These are phyloP conservation scores for Exutisphaerella laricina DNA, from an alignment of 2,329 filamentous ascomycete genomes.

Conservation along the genomic window DNA sequence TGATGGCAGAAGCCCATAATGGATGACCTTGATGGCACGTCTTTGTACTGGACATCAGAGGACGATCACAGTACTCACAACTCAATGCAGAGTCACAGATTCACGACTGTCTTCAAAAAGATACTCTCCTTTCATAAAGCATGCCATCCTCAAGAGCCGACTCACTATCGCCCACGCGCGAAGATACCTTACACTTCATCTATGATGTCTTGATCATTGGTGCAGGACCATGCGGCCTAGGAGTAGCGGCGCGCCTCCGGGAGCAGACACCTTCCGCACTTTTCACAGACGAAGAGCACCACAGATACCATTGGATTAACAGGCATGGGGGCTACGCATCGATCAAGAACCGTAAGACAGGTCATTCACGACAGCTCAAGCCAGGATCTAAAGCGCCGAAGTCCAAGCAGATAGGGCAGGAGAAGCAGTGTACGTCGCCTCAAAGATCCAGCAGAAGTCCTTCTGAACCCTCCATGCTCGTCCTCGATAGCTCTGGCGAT, in stretches of 20 bases:
- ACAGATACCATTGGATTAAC: conserved; percentile 71
- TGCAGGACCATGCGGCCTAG: conserved; percentile 68
- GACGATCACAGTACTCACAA: not conserved
- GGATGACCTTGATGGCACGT: conserved; percentile 2
- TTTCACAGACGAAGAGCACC: conserved; percentile 78
- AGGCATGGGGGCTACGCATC: conserved; percentile 58
- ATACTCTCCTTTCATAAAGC: not conserved
- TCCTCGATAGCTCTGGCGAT: conserved; percentile 60
- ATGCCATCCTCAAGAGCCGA: conserved; percentile 16
- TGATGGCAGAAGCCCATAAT: not conserved
- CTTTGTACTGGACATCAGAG: not conserved
- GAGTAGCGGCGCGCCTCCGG: conserved; percentile 64
- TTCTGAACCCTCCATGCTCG: conserved; percentile 47
- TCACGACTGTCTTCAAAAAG: not conserved
- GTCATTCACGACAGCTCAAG: conserved; percentile 31
- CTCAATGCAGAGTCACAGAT: not conserved
- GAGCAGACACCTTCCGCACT: conserved; percentile 71
- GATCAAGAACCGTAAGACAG: conserved; percentile 49
- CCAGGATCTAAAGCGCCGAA: conserved; percentile 1
- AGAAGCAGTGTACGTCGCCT: conserved; percentile 4
- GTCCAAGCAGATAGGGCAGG: not conserved
- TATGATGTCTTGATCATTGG: conserved; percentile 69
- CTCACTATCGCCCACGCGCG: conserved; percentile 15
- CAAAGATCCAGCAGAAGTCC: conserved; percentile 3
- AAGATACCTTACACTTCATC: conserved; percentile 24